phyloP scores from a whole-genome alignment of 129 eudicot species.

The Pulicaria dysenterica region DNA sequence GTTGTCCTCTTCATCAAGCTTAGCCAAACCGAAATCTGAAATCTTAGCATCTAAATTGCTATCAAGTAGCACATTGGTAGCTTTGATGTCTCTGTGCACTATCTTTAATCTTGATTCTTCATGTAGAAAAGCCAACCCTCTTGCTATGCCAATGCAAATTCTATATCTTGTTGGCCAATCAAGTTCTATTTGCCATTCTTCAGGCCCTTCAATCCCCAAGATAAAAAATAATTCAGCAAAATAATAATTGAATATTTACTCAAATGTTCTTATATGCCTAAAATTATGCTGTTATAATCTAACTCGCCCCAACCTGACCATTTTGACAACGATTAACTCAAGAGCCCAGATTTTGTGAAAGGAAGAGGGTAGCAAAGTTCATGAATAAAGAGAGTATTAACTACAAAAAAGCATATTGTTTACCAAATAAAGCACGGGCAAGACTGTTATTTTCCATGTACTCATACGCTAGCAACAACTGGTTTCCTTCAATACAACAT shows the following conservation, averaged over 20 bases:
- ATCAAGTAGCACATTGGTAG: conserved; percentile 76
- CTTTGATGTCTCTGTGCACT: conserved; percentile 82
- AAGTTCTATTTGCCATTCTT: conserved; percentile 49
- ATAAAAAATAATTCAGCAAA: conserved; percentile 19
- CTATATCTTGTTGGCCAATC: conserved; percentile 74
- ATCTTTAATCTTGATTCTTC: conserved; percentile 79
- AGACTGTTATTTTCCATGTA: conserved; percentile 82
- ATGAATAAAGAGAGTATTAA: not conserved
- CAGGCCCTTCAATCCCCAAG: conserved; percentile 44
- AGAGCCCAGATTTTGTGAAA: not conserved
- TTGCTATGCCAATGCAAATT: conserved; percentile 71
- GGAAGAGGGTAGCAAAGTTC: not conserved
- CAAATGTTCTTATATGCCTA: no score
- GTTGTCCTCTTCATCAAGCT: conserved; percentile 77
- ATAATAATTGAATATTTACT: not conserved
- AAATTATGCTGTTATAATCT: not conserved
- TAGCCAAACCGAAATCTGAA: conserved; percentile 87
- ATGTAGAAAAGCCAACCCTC: conserved; percentile 75
- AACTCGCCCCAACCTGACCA: not conserved
- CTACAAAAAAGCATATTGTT: not conserved
- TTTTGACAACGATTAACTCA: not conserved
- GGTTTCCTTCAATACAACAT: conserved; percentile 74
- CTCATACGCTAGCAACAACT: conserved; percentile 69
- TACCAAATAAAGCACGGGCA: conserved; percentile 81
- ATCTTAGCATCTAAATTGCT: conserved; percentile 62